Percentiles rank a stretch among this genome's conserved stretches.
Evolutionary conservation across 1,284 basidiomycete genomes (phyloP).

Genomic region (Naganishia cerealis): DNA sequence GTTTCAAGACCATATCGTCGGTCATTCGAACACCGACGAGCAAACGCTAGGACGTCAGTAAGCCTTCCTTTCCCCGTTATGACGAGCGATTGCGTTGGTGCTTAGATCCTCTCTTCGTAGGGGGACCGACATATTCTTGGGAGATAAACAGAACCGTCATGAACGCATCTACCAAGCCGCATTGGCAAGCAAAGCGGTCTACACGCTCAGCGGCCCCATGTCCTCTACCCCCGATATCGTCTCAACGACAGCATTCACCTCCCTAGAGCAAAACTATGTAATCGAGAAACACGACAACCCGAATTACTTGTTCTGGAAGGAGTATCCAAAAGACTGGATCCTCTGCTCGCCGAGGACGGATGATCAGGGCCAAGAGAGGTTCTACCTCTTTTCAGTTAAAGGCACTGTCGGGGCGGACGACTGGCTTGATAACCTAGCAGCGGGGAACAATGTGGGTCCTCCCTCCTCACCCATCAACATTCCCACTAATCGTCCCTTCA

Average conservation of each 20-base stretch:
- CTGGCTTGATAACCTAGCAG: not conserved
- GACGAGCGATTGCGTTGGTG: not conserved
- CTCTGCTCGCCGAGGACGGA: not conserved
- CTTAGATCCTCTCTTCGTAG: not conserved
- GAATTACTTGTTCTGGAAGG: not conserved
- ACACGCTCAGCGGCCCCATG: not conserved
- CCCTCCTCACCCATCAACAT: not conserved
- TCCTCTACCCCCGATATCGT: not conserved
- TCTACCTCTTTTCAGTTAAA: not conserved
- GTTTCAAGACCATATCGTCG: not conserved
- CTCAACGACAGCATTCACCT: not conserved
- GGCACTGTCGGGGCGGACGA: not conserved
- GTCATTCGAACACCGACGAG: not conserved
- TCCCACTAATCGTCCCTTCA: too few relatives aligned
- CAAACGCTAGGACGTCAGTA: not conserved
- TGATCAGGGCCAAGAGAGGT: not conserved
- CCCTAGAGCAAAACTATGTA: not conserved
- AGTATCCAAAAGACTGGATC: not conserved
- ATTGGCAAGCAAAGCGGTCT: not conserved
- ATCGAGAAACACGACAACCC: not conserved
- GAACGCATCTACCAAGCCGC: not conserved
- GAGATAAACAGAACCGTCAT: not conserved
- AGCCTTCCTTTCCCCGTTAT: not conserved
- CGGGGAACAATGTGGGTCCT: not conserved
- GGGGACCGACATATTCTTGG: not conserved